Conservation (phyloP, 768 basidiomycete species). For the Amanita thiersii region DNA sequence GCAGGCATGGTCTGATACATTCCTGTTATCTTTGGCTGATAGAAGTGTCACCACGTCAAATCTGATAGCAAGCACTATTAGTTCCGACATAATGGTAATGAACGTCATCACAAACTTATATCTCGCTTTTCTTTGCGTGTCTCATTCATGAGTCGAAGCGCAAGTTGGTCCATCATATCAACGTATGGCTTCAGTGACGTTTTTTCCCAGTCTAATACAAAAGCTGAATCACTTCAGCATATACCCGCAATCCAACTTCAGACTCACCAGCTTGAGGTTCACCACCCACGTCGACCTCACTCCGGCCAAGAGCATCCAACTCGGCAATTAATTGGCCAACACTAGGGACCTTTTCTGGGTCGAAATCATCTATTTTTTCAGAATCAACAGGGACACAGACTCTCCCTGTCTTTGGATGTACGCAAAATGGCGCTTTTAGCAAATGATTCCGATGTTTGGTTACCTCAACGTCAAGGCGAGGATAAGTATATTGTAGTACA, state of each 20-base stretch:
- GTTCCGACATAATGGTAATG: not conserved
- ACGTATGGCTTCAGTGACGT: constrained; percentile 89
- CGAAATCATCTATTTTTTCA: constrained; percentile 63
- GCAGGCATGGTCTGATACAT: no score
- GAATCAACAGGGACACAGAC: constrained; percentile 93
- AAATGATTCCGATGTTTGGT: constrained; percentile 97
- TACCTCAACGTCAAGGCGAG: constrained; percentile 93
- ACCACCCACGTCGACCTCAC: constrained; percentile 21
- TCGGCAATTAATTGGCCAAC: constrained; percentile 77
- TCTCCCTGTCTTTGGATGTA: constrained; percentile 94
- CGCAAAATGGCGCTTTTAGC: constrained; percentile 94
- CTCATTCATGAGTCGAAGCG: constrained; percentile 45
- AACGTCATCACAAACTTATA: constrained; percentile 20
- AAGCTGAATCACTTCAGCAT: constrained; percentile 4
- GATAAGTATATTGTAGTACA: constrained; percentile 90
- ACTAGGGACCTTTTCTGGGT: constrained; percentile 83
- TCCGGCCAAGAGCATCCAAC: constrained; percentile 40
- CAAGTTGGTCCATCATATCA: constrained; percentile 80
- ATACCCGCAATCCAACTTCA: no score
- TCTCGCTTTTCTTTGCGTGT: constrained; percentile 41
- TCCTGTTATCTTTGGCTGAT: no score
- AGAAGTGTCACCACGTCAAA: constrained; percentile 23
- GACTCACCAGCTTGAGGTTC: constrained; percentile 44
- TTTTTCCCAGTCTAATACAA: constrained; percentile 66
- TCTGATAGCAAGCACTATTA: constrained; percentile 14